A percentile compares a stretch with the other conserved stretches of the same genome.
Evolutionary conservation across 495 filamentous ascomycete genomes (phyloP).

Genomic region (Hyaloscypha hepaticicola): DNA sequence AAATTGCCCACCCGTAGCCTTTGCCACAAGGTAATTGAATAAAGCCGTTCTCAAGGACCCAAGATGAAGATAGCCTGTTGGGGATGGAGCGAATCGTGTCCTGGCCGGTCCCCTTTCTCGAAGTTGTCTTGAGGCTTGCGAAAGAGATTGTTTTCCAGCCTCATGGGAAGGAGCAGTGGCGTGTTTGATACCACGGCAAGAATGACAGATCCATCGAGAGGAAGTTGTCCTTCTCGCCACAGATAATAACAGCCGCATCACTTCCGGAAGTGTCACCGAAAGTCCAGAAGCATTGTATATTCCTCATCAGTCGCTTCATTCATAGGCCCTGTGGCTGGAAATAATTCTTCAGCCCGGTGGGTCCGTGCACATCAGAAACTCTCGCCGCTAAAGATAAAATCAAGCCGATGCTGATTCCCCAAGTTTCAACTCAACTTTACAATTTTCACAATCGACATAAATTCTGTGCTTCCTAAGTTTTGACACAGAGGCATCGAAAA

Average conservation of each 20-base stretch:
- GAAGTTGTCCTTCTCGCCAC: slow-evolving; percentile 8
- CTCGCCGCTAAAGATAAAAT: slow-evolving; percentile 29
- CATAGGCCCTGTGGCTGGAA: background rate
- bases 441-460: background rate
- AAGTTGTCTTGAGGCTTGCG: slow-evolving; percentile 31
- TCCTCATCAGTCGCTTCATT: background rate
- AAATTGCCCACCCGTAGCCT: slow-evolving; percentile 88
- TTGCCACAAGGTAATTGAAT: slow-evolving; percentile 88
- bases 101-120: slow-evolving; percentile 65
- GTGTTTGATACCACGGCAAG: slow-evolving; percentile 22
- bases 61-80: slow-evolving; percentile 90
- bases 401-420: background rate
- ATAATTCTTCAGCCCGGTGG: slow-evolving; percentile 8
- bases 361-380: slow-evolving; percentile 15
- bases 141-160: background rate
- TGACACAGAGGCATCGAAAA: background rate
- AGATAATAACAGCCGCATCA: slow-evolving; percentile 21
- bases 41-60: slow-evolving; percentile 88
- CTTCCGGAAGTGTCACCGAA: slow-evolving; percentile 4
- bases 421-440: background rate
- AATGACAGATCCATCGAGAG: slow-evolving; percentile 28
- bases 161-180: background rate
- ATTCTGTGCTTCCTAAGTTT: background rate
- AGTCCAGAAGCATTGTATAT: slow-evolving; percentile 2
- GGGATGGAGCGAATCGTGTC: slow-evolving; percentile 94